A percentile compares a stretch with the other conserved stretches of the same genome.
Evolutionary conservation across 1,284 basidiomycete species (phyloP).

Genomic region (Malassezia vespertilionis): DNA sequence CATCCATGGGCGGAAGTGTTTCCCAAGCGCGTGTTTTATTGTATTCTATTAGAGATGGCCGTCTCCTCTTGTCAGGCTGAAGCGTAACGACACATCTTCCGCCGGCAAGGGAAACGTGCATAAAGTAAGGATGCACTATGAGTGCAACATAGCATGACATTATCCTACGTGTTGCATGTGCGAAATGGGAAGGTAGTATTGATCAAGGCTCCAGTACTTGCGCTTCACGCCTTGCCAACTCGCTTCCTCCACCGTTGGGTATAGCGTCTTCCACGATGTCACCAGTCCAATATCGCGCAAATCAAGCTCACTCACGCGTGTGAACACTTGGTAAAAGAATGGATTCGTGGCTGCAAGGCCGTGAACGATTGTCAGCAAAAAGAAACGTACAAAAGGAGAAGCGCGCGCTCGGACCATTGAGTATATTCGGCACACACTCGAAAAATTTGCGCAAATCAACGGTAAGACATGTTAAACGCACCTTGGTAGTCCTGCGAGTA

Average conservation of each 20-base stretch:
- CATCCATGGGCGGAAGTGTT: neutral
- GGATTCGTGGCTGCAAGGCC: constrained; percentile 86
- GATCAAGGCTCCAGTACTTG: constrained; percentile 35
- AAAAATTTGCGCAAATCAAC: constrained; percentile 77
- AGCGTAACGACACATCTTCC: no score
- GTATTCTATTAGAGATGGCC: constrained; percentile 11
- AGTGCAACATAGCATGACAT: no score
- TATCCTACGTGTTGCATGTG: constrained; percentile 20
- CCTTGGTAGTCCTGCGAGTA: constrained; percentile 78
- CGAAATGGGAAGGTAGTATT: constrained; percentile 26
- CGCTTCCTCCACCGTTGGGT: constrained; percentile 24
- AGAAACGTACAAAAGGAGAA: constrained; percentile 62
- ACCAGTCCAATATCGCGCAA: constrained; percentile 66
- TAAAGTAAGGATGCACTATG: no score
- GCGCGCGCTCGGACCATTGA: constrained; percentile 63
- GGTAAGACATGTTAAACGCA: constrained; percentile 44
- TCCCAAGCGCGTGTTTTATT: constrained; percentile 3
- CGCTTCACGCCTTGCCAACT: constrained; percentile 37
- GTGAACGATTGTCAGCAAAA: constrained; percentile 57
- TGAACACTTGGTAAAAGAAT: constrained; percentile 73
- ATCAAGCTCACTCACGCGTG: constrained; percentile 72
- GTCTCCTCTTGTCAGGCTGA: neutral
- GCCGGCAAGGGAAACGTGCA: no score
- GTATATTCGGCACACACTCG: constrained; percentile 64
- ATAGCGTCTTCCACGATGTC: constrained; percentile 63